Percentiles rank a stretch among this genome's conserved stretches.
Evolutionary conservation across 148 eudicot genomes (phyloP).

Genomic region (Rhododendron simsii): DNA sequence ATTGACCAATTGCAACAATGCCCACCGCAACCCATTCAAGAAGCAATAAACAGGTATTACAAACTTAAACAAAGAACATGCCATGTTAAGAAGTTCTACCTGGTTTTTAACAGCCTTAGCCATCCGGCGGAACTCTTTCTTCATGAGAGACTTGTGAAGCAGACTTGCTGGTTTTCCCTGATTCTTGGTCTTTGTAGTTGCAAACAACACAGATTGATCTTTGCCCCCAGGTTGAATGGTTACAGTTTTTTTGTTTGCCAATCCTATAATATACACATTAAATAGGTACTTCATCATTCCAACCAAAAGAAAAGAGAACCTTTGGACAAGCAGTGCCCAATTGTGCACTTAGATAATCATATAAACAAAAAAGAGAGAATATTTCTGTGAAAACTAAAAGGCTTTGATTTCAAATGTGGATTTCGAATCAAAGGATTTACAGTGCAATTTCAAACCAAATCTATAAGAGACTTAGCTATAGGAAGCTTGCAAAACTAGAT

Average conservation of each 20-base stretch:
- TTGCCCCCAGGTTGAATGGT: conserved; percentile 76
- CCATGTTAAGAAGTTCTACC: conserved; percentile 33
- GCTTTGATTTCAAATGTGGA: neutral
- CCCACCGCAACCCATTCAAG: neutral
- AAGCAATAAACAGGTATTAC: neutral
- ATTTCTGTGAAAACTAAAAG: neutral
- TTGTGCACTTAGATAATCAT: neutral
- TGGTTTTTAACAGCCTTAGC: conserved; percentile 87
- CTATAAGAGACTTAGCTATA: neutral
- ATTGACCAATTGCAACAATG: neutral
- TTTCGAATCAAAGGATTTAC: neutral
- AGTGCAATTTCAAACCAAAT: neutral
- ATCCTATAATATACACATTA: conserved; percentile 30
- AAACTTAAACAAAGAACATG: neutral
- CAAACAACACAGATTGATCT: conserved; percentile 60
- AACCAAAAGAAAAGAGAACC: neutral
- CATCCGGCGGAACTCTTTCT: conserved; percentile 81
- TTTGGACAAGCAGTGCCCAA: neutral
- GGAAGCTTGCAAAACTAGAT: neutral
- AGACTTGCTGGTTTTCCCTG: conserved; percentile 70
- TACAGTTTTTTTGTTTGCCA: conserved; percentile 91
- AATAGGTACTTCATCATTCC: neutral
- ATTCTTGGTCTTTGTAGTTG: conserved; percentile 83
- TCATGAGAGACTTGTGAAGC: conserved; percentile 80
- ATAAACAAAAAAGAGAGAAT: neutral